Base-by-base conservation (phyloP, 2,329 filamentous ascomycete genomes). In the Penicillium sp. region DNA sequence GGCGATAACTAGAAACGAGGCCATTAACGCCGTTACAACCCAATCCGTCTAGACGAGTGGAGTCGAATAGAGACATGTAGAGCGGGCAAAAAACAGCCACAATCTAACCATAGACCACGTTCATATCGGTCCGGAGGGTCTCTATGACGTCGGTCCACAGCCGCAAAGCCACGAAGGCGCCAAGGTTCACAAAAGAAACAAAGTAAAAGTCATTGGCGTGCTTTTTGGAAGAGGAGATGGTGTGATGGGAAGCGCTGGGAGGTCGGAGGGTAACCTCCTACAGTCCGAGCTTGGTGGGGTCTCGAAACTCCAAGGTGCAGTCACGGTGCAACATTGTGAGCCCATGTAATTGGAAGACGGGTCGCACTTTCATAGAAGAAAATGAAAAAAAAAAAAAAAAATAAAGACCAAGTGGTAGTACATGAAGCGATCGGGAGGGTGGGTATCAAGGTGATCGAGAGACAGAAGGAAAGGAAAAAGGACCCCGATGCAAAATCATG, bases 91-190 rank as follows among this genome's bases (percentile, higher is more conserved):
- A 43, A 43, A 41, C 50, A 55, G 55, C 42, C 34, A 35, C 37
- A 47, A 41, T 61, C 55, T 51, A 49, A 62, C 51, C 55, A 55
- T 41, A 58, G 65, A 64, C 66, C 64, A 68, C 58, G 57, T 64
- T 68, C 66, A 67, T 68, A 61, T 65, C 66, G 64, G 65, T 62
- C 66, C 49, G 55, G n/a, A 20, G 50, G 39, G 53, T 53, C 45
- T 47, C 42, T 50, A 37, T 35, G 43, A 10, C 42, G 49, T 54
- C 22, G 12, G 8, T 43, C 54, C 49, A 47, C 48, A 42, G 12
- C 25, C 25, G 51, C n/a, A 48, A 28, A 31, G 31, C 31, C 50
- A 34, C 15, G 55, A 14, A 38, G 37, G 34, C 31, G 42, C n/a
- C 42, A 17, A 37, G 10, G 35, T n/a, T 17, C 37, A 55, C 31